Evolutionary conservation across 176 grass and related monocot species (phyloP).

Genomic region (Triticum monococcum): DNA sequence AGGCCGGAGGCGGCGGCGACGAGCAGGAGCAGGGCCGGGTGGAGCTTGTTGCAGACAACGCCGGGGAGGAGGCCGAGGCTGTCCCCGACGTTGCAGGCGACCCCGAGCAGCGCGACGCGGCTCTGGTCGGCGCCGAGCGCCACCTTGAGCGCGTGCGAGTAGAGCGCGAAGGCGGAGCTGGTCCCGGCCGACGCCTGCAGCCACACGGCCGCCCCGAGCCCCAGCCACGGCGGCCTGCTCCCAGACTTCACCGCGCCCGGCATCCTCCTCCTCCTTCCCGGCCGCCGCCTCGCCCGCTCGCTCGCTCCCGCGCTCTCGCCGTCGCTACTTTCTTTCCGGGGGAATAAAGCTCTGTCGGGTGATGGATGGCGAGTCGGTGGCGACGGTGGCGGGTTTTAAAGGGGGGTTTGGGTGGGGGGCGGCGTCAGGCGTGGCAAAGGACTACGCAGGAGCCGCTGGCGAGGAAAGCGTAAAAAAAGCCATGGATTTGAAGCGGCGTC

Average conservation of each 20-base stretch:
- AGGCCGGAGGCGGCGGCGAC: conserved; percentile 55
- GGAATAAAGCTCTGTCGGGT: neutral
- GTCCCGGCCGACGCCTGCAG: conserved; percentile 68
- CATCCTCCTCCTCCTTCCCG: neutral
- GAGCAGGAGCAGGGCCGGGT: conserved; percentile 66
- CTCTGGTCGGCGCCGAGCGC: conserved; percentile 59
- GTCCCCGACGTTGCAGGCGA: conserved; percentile 89
- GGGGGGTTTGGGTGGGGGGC: conserved; percentile 4
- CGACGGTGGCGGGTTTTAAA: neutral
- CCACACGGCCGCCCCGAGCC: conserved; percentile 72
- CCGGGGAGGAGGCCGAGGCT: conserved; percentile 78
- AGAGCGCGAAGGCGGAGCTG: conserved; percentile 81
- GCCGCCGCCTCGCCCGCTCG: neutral
- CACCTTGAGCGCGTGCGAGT: conserved; percentile 79
- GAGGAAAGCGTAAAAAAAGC: neutral
- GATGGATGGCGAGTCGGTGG: neutral
- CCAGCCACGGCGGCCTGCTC: conserved; percentile 87
- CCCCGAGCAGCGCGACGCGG: conserved; percentile 74
- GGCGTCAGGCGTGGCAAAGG: neutral
- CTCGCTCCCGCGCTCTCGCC: neutral
- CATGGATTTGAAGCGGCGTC: neutral
- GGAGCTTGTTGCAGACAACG: conserved; percentile 82
- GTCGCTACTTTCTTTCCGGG: neutral
- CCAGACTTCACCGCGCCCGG: conserved; percentile 54
- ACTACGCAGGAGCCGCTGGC: neutral